Base-by-base conservation (phyloP, 495 filamentous ascomycete genomes). In the Filosporella fistucella region DNA sequence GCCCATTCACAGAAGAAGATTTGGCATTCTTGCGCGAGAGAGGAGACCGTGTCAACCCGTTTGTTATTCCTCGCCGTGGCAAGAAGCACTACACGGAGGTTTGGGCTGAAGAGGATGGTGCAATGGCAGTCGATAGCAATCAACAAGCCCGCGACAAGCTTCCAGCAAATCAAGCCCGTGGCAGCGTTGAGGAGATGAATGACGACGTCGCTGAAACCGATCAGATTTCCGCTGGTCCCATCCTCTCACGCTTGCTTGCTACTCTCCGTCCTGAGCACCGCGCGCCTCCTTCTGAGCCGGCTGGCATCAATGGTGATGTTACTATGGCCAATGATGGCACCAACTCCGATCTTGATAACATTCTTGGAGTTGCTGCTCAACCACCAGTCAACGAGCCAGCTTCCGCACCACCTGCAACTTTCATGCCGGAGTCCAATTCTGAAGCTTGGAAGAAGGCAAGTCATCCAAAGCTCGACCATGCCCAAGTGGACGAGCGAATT, bases 51-150 rank as follows among this genome's bases (percentile, higher is more conserved):
- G 62, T 77, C 7, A 81, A 73, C 11, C 86, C 90, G 1, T 96
- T 95, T 54, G 68, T 93, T 29, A 91, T 91, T 67, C 91, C 91
- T 1, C 81, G 81, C 41, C 82, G 91, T 8, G 93, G 90, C 28
- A 85, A 88, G 65, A 82, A 80, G 52, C 81, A 84, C 59, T 97
- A 97, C 66, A 82, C 75, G 10, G 89, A 96, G 48, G 69, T 88
- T 4, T 99, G 94, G 94, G 82, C 88, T 1, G 89, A 94, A 52
- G 93, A 98, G 56, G 93, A 98, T 55, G 87, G 88, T 2, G 64
- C 76, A 7, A 82, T 87, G 70, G 77, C 80, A 12, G 63, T 84
- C 16, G 87, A 91, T 51, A 75, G 72, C 9, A 63, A 71, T 3
- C 68, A 70, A 16, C 68, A 75, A 3, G 73, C 75, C 11, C 69